Conservation (phyloP, 169 alveolate species). For the Babesia sp. region DNA sequence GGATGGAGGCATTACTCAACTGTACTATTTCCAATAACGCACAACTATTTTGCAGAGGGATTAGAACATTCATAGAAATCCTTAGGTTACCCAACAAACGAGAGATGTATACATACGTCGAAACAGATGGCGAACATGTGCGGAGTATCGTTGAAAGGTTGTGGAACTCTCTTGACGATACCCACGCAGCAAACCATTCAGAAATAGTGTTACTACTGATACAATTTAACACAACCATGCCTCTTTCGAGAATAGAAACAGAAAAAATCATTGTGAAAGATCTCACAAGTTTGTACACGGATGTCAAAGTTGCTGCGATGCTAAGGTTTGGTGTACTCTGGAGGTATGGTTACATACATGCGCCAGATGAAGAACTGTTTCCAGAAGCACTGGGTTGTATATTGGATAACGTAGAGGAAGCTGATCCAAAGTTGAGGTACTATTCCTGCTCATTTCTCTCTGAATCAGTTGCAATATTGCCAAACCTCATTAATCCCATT, state of each 20-base stretch:
- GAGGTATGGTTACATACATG: conserved; percentile 50
- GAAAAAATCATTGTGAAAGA: conserved; percentile 48
- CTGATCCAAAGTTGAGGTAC: conserved; percentile 62
- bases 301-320: conserved; percentile 51
- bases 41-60: conserved; percentile 57
- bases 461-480: conserved; percentile 51
- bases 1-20: conserved; percentile 47
- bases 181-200: conserved; percentile 50
- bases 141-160: conserved; percentile 28
- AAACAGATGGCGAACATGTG: conserved; percentile 24
- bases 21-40: conserved; percentile 45
- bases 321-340: conserved; percentile 61
- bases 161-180: conserved; percentile 51
- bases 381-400: conserved; percentile 56
- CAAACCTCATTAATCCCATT: conserved; percentile 55
- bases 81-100: conserved; percentile 38
- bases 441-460: conserved; percentile 61
- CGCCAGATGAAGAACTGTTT: conserved; percentile 47
- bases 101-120: conserved; percentile 25
- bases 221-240: conserved; percentile 44
- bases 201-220: conserved; percentile 57
- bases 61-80: conserved; percentile 49
- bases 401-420: conserved; percentile 54
- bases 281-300: conserved; percentile 33
- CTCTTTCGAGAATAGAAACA: conserved; percentile 30